A percentile compares a stretch with the other conserved stretches of the same genome.
phyloP scores from a whole-genome alignment of 2,329 filamentous ascomycete species.

The Ceratocystis albifundus region DNA sequence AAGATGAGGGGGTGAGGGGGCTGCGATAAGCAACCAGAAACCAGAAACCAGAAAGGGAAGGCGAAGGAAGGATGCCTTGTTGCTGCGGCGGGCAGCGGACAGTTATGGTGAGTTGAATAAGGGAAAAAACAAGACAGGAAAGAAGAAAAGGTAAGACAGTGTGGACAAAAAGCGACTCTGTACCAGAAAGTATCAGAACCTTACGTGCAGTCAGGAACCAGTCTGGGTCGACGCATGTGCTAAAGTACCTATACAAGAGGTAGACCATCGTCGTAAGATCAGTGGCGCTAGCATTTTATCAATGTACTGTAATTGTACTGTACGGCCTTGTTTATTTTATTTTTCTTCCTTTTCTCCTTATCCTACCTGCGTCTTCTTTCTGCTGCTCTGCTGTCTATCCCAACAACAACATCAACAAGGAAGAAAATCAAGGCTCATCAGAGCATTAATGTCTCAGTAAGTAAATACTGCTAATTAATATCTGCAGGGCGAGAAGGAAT shows the following conservation, averaged over 20 bases:
- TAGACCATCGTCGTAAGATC: neutral
- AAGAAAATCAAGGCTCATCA: conserved; percentile 1
- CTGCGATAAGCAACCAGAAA: conserved; percentile 8
- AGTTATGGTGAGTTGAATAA: too few species aligned
- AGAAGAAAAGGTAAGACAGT: conserved; percentile 2
- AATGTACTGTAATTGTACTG: too few species aligned
- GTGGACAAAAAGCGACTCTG: neutral
- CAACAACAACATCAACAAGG: neutral
- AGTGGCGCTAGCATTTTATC: neutral
- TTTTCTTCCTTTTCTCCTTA: neutral
- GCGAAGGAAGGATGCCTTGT: conserved; percentile 10
- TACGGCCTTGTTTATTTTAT: neutral
- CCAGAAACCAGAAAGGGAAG: neutral
- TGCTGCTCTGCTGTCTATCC: neutral
- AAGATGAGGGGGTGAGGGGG: conserved; percentile 10
- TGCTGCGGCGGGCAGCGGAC: conserved; percentile 2
- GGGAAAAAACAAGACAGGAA: neutral
- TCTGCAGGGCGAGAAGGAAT: neutral
- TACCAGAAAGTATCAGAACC: neutral
- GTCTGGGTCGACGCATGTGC: neutral
- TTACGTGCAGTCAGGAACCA: neutral
- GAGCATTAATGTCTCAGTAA: neutral
- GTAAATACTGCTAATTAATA: neutral
- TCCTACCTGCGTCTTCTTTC: neutral
- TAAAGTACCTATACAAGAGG: conserved; percentile 5